Conservation (phyloP, 805 yeast species). For the Cyberlindnera maclurae region DNA sequence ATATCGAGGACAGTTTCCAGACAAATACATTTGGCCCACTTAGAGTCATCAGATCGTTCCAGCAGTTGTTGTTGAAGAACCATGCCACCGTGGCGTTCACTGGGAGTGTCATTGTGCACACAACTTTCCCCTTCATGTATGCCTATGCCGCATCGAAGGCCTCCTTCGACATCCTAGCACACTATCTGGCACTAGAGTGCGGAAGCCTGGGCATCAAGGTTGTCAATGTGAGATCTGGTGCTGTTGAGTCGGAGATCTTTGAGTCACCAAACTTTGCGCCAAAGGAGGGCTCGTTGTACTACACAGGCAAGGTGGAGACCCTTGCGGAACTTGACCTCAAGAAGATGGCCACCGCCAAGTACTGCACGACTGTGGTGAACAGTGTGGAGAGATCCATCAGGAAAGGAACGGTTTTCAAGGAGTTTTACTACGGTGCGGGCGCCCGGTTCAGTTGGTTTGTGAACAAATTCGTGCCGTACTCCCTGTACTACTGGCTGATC, state of each 20-base stretch:
- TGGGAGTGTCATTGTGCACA: constrained; percentile 27
- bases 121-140: constrained; percentile 29
- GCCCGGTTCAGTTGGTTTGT: constrained; percentile 8
- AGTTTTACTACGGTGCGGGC: constrained; percentile 9
- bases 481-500: neutral
- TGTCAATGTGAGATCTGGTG: constrained; percentile 33
- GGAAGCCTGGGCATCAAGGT: constrained; percentile 33
- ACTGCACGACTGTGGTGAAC: constrained; percentile 32
- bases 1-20: constrained; percentile 18
- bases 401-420: constrained; percentile 3
- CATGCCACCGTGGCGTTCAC: constrained; percentile 34
- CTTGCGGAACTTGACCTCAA: constrained; percentile 4
- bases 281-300: constrained; percentile 11
- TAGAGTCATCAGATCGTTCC: constrained; percentile 28
- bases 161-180: constrained; percentile 32
- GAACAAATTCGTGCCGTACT: constrained; percentile 3
- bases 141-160: constrained; percentile 33
- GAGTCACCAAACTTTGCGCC: constrained; percentile 3
- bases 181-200: constrained; percentile 29
- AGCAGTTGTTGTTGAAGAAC: constrained; percentile 25
- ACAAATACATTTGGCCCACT: constrained; percentile 36
- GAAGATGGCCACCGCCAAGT: constrained; percentile 26
- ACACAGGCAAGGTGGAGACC: constrained; percentile 1
- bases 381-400: constrained; percentile 21
- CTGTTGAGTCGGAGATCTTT: constrained; percentile 30